Percentiles rank a stretch among this genome's conserved stretches.
Conservation (phyloP, 805 yeast genomes). For the Schwanniomyces vanrijiae region DNA sequence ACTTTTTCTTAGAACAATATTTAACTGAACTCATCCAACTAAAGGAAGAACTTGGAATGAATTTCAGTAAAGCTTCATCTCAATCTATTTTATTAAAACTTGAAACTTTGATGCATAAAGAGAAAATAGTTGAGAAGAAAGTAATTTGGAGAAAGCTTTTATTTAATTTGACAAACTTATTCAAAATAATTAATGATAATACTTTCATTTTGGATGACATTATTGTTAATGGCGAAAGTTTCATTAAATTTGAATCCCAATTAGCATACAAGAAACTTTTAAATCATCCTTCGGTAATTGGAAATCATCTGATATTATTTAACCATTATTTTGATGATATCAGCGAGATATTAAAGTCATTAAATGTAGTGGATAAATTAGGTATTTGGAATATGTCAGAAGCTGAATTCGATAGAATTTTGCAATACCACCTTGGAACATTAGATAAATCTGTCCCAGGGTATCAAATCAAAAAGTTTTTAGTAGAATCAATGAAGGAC, state of each 20-base stretch:
- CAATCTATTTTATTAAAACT: slow-evolving; percentile 15
- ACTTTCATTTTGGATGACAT: slow-evolving; percentile 38
- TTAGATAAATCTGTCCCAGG: slow-evolving; percentile 8
- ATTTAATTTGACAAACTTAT: slow-evolving; percentile 30
- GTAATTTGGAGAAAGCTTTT: slow-evolving; percentile 24
- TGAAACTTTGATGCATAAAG: slow-evolving; percentile 12
- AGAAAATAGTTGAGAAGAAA: slow-evolving; percentile 17
- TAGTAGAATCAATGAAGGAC: slow-evolving; percentile 12
- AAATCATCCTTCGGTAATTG: slow-evolving; percentile 10
- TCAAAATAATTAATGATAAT: slow-evolving; percentile 30
- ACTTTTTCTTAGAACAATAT: slow-evolving; percentile 32
- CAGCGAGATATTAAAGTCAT: slow-evolving; percentile 4
- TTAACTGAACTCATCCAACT: slow-evolving; percentile 27
- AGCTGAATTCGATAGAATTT: slow-evolving; percentile 10
- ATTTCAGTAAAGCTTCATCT: slow-evolving; percentile 15
- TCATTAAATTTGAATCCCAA: slow-evolving; percentile 21
- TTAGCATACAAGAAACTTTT: slow-evolving; percentile 9
- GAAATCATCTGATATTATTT: slow-evolving; percentile 12
- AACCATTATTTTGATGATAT: slow-evolving; percentile 8
- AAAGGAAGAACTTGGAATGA: slow-evolving; percentile 13
- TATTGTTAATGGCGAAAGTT: slow-evolving; percentile 25
- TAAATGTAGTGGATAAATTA: slow-evolving; percentile 2
- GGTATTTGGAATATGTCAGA: slow-evolving; percentile 9
- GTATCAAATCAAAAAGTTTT: slow-evolving; percentile 9
- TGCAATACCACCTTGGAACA: slow-evolving; percentile 5